Base-by-base conservation (phyloP, 257 asterid species). In the Ilex asprella region DNA sequence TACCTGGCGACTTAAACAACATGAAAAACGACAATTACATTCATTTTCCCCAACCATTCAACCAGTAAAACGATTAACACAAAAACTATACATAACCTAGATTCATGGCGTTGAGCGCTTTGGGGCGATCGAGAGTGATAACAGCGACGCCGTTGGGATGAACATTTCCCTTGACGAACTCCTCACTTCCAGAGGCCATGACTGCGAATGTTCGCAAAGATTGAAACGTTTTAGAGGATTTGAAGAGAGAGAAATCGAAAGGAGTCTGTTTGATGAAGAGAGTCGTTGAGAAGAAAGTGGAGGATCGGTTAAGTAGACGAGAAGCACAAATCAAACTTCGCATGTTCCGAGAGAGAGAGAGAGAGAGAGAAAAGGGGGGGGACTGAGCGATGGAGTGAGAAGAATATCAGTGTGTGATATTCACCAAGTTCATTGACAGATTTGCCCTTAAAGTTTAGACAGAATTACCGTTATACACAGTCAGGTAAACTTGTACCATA, bases 51-150 rank as follows among this genome's bases (percentile, higher is more conserved):
- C 41, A 35, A 21, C 27, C 27, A 21, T 0, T 21, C 27, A 21
- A 21, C 27, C 27, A 21, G 1, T 21, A 21, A 21, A 21, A 21
- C 27, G 27, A 21, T 21, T 21, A 21, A 21, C 27, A 21, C 27
- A 21, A 21, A 21, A 21, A 21, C 27, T 21, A 21, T 21, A 35
- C 41, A 8, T 35, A 16, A 89, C 99, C 99, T 64, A 89, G 50
- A 77, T 82, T 85, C 99, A 92, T 89, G 32, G 99, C 99, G 56
- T 92, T 92, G 66, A 92, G 97, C 58, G 94, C 96, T 66, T 92
- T 92, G 62, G 96, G 84, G 64, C 99, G 97, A 73, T 92, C 97
- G 16, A 92, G 99, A 73, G 99, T 89, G 76, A 92, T 79, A 58
- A 86, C 60, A 12, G 95, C 96, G 72, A 83, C 80, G 76, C 97